Base-by-base conservation (phyloP, 306 rosid genomes). In the Fragaria vesca region DNA sequence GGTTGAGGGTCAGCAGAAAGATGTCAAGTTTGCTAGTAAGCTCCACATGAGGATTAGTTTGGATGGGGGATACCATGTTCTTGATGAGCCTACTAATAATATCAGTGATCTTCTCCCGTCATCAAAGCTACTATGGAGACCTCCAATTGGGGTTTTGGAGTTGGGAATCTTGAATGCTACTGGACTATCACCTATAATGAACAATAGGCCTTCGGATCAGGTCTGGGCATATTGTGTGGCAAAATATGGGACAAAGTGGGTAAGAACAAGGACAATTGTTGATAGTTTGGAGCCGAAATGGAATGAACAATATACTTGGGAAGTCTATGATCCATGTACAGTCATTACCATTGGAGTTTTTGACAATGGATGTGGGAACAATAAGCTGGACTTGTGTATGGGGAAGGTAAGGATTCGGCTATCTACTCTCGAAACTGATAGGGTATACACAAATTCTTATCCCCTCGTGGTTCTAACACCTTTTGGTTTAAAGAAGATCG, bases 261-360 rank as follows among this genome's bases (percentile, higher is more conserved):
- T 69, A 15, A 34, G 66, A 55, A 67, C 76, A 57, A 74, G 83
- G 62, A 80, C 83, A 0, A 43, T 75, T 67, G 54, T 68, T 24
- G 58, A 47, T 21, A 55, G 66, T 28, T 36, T 21, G 17, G 18
- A 6, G 1, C 83, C 83, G 8, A 73, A 73, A 42, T 80, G 83
- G 92, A 86, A 79, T 50, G 82, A 79, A 8, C 82, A 79, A 65
- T 72, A 79, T 42, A 79, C 67, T 40, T 79, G 78, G 75, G 79
- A 73, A 38, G 83, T 80, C 8, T 73, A 65, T 66, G 83, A 80
- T 66, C 83, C 69, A n/a, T 80, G 83, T 34, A 80, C 83, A 1
- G 80, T 75, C 55, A 57, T 80, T 32, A 58, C 72, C 4, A 36
- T 80, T 34, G 83, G 78, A 24, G 72, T 75, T 16, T 80, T 80